Evolutionary conservation across 169 alveolate genomes (phyloP), one percentile per base, ranked within the genome.

Genomic region (Plasmodium malariae): DNA sequence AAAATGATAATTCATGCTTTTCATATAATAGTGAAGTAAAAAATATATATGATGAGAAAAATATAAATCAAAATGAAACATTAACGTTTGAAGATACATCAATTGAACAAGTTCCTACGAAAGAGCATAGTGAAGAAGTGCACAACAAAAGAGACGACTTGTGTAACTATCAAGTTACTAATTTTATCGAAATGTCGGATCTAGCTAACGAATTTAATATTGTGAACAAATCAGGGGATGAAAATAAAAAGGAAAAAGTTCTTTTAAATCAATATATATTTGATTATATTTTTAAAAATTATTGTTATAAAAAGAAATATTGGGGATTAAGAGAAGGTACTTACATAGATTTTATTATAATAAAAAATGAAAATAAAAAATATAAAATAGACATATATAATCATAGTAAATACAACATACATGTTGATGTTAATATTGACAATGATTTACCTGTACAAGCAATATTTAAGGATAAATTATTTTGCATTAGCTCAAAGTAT

Each of bases 271-370:
- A 49, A 28, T 76, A 76, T 36, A 19, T 76, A 26, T 67, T 76
- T 19, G 88, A 76, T 45, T 76, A 76, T 45, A 76, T 76, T 37
- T 76, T 76, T 76, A 76, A 76, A 76, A 76, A 76, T 62, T 76
- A 76, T 67, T 76, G 88, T 67, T 76, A 76, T 48, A 76, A 54
- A 60, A 76, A 76, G 24, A 76, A 76, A 49, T 67, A 76, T 43
- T 76, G 88, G 88, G 28, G 43, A 60, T 14, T 76, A 7, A 45
- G 32, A 62, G 88, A 76, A 26, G 62, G 48, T 34, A 62, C 67
- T 17, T 60, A 51, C 14, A 59, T 76, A 30, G 72, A 76, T 48
- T 76, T 60, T 37, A 76, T 74, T 0, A 28, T 60, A 1, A 54
- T 76, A 3, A n/a, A 51, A 76, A 62, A 76, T 14, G 76, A 62